A percentile compares a stretch with the other conserved stretches of the same genome.
Conservation (phyloP, 2,329 filamentous ascomycete species). For the Fusarium phyllophilum region DNA sequence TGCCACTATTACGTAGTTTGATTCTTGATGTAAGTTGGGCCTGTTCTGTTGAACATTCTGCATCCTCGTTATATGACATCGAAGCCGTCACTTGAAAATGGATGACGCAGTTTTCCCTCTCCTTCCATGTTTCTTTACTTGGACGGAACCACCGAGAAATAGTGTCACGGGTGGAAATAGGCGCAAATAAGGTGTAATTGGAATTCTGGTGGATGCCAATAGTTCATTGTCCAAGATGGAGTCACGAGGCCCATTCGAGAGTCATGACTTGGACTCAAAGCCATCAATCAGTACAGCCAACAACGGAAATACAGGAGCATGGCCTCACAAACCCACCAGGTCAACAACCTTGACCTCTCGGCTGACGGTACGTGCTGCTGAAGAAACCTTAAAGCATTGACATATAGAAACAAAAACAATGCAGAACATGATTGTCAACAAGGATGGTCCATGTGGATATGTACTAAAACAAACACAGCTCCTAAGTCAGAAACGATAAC, state of each 20-base stretch:
- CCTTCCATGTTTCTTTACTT: background rate
- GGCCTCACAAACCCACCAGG: background rate
- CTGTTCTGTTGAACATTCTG: background rate
- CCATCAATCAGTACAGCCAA: background rate
- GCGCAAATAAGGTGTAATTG: background rate
- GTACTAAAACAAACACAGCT: constrained; percentile 1
- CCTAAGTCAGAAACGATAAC: constrained; percentile 13
- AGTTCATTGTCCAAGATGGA: background rate
- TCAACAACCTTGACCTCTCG: background rate
- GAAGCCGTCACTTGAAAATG: background rate
- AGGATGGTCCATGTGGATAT: constrained; percentile 16
- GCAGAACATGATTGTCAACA: constrained; percentile 1
- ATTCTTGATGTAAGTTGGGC: too few species aligned
- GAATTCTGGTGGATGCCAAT: background rate
- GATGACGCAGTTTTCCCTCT: too few species aligned
- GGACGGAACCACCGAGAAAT: background rate
- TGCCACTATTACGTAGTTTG: too few species aligned
- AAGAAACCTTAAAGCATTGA: constrained; percentile 3
- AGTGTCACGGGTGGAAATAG: background rate
- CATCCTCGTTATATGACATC: too few species aligned
- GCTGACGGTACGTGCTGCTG: background rate
- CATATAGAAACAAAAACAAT: background rate
- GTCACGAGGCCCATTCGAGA: background rate
- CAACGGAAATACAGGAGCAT: background rate
- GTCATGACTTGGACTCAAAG: background rate